Base-by-base conservation (phyloP, 306 rosid genomes). In the Psophocarpus tetragonolobus region DNA sequence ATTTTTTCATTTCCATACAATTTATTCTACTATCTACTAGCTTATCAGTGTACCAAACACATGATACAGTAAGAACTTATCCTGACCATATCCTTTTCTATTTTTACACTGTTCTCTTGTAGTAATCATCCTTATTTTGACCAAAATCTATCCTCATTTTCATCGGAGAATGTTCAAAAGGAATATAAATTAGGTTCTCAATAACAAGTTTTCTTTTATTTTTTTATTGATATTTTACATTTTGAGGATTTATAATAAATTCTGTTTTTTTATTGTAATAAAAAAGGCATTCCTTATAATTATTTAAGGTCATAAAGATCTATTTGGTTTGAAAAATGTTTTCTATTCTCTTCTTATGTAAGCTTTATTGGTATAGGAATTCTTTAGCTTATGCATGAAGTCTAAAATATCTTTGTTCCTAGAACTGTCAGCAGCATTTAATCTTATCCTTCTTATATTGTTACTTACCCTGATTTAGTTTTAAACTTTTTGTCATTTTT, bases 401-500 rank as follows among this genome's bases (percentile, higher is more conserved):
- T 56, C 35, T 68, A 51, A 15, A 64, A 33, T 41, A 27, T 33
- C 41, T 74, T 23, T 53, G 24, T 33, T 21, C 68, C 17, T 57
- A 63, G 68, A 44, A 38, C 50, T 38, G 27, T 56, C 38, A 21
- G 27, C 41, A 39, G 21, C 33, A 39, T 61, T 61, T 24, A 33
- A 35, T 36, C 24, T 7, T 9, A 35, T 24, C 57, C 74, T 20
- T 53, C 73, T 11, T 56, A 51, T 30, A 41, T 77, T 80, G 61
- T 44, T 80, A 44, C 30, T 77, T 70, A 17, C 70, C 10, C 39
- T 26, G 35, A 30, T 41, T 78, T 21, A 38, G 56, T 50, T 42
- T 68, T 26, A 53, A 60, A 64, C 23, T 38, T 12, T 13, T 29
- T 45, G 48, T 21, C 18, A 68, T 78, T 79, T 79, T 82, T 39